Conservation (phyloP, 2,329 filamentous ascomycete species). For the Colletotrichum zoysiae region DNA sequence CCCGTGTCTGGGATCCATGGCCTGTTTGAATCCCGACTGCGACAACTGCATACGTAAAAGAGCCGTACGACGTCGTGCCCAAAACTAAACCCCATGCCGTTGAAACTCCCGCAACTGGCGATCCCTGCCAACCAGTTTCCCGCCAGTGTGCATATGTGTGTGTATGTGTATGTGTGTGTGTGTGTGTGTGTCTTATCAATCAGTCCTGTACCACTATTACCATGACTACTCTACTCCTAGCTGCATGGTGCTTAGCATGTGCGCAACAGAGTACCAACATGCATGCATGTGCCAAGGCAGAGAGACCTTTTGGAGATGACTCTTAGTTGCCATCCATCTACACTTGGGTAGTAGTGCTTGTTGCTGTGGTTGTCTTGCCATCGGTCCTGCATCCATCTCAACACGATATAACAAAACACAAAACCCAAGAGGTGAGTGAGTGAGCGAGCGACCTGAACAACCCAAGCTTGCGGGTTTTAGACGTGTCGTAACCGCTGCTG, state of each 20-base stretch:
- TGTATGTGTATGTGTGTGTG: background rate
- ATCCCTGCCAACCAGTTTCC: slow-evolving; percentile 14
- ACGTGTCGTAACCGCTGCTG: background rate
- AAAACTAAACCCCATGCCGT: slow-evolving; percentile 19
- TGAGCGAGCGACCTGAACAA: no score
- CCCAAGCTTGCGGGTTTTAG: slow-evolving; percentile 6
- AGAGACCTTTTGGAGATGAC: no score
- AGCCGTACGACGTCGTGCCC: background rate
- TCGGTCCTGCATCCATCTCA: no score
- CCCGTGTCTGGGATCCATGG: background rate
- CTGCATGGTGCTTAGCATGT: background rate
- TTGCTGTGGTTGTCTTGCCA: no score
- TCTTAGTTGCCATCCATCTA: no score
- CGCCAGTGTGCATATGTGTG: background rate
- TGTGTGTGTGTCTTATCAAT: slow-evolving; percentile 30
- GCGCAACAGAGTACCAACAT: no score
- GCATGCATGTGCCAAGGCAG: no score
- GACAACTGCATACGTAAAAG: slow-evolving; percentile 5
- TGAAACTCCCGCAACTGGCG: slow-evolving; percentile 20
- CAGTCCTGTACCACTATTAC: background rate
- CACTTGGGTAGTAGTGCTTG: no score
- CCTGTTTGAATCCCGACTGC: slow-evolving; percentile 24
- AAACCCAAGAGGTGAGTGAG: background rate
- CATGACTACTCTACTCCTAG: no score
- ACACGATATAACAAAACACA: background rate